A percentile compares a stretch with the other conserved stretches of the same genome.
Evolutionary conservation across 2,329 filamentous ascomycete genomes (phyloP).

Genomic region (Cryoendolithus antarcticus): DNA sequence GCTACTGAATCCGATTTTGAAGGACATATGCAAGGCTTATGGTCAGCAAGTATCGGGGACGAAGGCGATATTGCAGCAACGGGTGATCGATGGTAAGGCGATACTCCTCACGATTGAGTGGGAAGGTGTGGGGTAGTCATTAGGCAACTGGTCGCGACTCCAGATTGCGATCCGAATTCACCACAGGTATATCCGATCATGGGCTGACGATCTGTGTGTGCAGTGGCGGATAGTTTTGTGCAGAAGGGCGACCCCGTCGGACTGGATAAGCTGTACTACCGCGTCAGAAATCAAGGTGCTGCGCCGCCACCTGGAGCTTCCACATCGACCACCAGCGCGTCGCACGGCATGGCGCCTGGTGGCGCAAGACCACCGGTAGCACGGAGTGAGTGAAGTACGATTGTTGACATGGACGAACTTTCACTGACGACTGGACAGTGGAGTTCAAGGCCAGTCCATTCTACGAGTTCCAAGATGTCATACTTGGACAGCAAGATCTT

Average conservation of each 20-base stretch:
- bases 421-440: slow-evolving; percentile 2
- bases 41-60: slow-evolving; percentile 67
- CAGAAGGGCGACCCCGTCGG: slow-evolving; percentile 21
- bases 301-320: slow-evolving; percentile 16
- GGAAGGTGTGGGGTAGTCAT: no score
- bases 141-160: no score
- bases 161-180: slow-evolving; percentile 1
- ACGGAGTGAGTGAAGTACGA: slow-evolving; percentile 1
- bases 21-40: slow-evolving; percentile 63
- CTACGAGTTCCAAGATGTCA: slow-evolving; percentile 54
- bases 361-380: slow-evolving; percentile 2
- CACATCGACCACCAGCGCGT: no score
- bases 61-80: slow-evolving; percentile 68
- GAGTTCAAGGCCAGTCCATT: slow-evolving; percentile 68
- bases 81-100: slow-evolving; percentile 58
- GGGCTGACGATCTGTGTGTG: neutral
- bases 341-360: slow-evolving; percentile 1
- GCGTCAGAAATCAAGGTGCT: slow-evolving; percentile 29
- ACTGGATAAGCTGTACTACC: slow-evolving; percentile 28
- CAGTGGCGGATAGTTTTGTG: slow-evolving; percentile 29
- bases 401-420: neutral
- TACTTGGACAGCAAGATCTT: slow-evolving; percentile 55
- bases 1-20: slow-evolving; percentile 55
- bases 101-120: no score
- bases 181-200: slow-evolving; percentile 9